Percentiles rank a stretch among this genome's conserved stretches.
Conservation (phyloP, 1,284 basidiomycete genomes). For the Anthracocystis setariae region DNA sequence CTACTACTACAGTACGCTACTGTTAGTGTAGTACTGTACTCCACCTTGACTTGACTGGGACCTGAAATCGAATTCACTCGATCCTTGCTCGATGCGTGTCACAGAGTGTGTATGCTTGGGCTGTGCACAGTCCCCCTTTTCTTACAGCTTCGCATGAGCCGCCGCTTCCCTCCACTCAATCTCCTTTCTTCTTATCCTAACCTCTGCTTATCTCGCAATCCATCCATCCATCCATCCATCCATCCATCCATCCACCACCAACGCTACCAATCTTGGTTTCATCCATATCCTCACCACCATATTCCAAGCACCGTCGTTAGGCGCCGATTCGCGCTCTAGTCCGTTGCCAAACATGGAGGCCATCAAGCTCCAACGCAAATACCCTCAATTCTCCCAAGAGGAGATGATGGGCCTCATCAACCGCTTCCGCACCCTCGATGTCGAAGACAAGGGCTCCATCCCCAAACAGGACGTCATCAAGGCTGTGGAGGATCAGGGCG, state of each 20-base stretch:
- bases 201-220: not conserved
- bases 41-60: no score
- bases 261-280: not conserved
- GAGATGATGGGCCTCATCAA: conserved; percentile 67
- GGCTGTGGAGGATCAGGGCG: conserved; percentile 58
- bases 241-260: not conserved
- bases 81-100: no score
- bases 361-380: conserved; percentile 89
- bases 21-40: no score
- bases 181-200: not conserved
- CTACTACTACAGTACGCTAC: no score
- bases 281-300: not conserved
- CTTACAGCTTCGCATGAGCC: not conserved
- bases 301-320: not conserved
- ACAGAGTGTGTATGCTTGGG: not conserved
- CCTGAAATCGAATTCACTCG: no score
- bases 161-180: not conserved
- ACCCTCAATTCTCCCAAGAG: conserved; percentile 78
- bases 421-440: conserved; percentile 62
- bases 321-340: not conserved
- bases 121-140: conserved; percentile 4
- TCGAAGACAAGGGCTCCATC: conserved; percentile 65
- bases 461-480: conserved; percentile 64
- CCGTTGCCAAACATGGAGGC: conserved; percentile 74
- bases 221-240: not conserved